Conservation (phyloP, 306 rosid genomes). For the Trifolium subterraneum region DNA sequence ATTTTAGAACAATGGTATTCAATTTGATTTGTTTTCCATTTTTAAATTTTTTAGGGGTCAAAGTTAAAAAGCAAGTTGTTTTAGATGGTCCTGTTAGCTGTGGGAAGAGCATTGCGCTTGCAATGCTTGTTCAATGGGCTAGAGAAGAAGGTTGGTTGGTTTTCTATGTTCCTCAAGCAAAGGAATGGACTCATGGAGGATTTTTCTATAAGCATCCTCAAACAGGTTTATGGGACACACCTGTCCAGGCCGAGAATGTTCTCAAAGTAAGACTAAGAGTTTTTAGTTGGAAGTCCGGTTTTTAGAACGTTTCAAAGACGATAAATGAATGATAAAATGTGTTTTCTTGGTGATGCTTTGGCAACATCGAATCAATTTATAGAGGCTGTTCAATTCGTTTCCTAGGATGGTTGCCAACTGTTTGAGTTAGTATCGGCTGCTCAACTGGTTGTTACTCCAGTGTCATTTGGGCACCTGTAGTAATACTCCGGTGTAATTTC, state of each 20-base stretch:
- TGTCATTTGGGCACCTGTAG: not conserved
- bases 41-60: slow-evolving; percentile 51
- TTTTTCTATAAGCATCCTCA: slow-evolving; percentile 73
- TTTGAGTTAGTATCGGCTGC: not conserved
- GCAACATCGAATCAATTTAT: slow-evolving; percentile 6
- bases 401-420: slow-evolving; percentile 10
- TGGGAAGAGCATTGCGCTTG: slow-evolving; percentile 90
- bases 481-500: too few species aligned
- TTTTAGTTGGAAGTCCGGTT: not conserved
- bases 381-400: not conserved
- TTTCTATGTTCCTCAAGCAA: slow-evolving; percentile 85
- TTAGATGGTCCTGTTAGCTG: slow-evolving; percentile 90
- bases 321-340: not conserved
- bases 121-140: slow-evolving; percentile 98
- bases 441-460: not conserved
- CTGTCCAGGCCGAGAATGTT: slow-evolving; percentile 82
- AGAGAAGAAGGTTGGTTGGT: slow-evolving; percentile 98
- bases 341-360: slow-evolving; percentile 10
- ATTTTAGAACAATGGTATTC: not conserved
- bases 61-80: slow-evolving; percentile 78
- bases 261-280: slow-evolving; percentile 66
- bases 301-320: slow-evolving; percentile 4
- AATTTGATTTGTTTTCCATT: not conserved
- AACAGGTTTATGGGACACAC: slow-evolving; percentile 92
- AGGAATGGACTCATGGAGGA: slow-evolving; percentile 91